A percentile compares a stretch with the other conserved stretches of the same genome.
Evolutionary conservation across 2,329 filamentous ascomycete genomes (phyloP).

Genomic region (Aspergillaceae sp.): DNA sequence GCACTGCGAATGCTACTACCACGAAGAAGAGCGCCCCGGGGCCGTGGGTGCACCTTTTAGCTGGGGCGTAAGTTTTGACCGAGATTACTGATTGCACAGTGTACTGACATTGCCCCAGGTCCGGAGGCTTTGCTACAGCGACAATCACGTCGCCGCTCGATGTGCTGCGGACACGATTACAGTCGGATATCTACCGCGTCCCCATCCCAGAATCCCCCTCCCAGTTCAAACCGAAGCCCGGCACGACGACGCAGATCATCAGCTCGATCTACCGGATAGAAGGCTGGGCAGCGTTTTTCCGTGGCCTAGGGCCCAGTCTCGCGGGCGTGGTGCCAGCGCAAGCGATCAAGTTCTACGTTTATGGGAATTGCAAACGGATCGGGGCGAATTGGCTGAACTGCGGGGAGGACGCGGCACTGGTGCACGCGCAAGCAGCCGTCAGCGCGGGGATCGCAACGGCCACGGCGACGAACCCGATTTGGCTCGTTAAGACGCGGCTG

Average conservation of each 20-base stretch:
- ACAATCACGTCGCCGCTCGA: neutral
- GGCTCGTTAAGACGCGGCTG: slow-evolving; percentile 62
- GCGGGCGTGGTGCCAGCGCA: slow-evolving; percentile 33
- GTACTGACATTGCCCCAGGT: neutral
- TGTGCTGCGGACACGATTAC: neutral
- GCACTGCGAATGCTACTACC: neutral
- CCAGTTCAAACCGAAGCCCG: neutral
- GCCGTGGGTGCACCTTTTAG: neutral
- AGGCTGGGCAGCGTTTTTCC: slow-evolving; percentile 31
- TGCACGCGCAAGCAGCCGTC: slow-evolving; percentile 28
- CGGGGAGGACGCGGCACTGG: slow-evolving; percentile 22
- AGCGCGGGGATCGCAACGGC: slow-evolving; percentile 28
- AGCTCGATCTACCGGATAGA: slow-evolving; percentile 28
- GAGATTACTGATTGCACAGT: neutral
- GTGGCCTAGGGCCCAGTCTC: slow-evolving; percentile 30
- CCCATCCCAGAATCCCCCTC: neutral
- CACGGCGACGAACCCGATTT: slow-evolving; percentile 32
- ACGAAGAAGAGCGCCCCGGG: neutral
- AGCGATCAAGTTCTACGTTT: slow-evolving; percentile 33
- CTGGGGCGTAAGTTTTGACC: neutral
- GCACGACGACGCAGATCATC: neutral
- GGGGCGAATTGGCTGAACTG: slow-evolving; percentile 20
- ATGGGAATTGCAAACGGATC: slow-evolving; percentile 31
- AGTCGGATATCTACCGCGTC: neutral
- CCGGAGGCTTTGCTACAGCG: neutral